These are phyloP conservation scores for Emydomyces testavorans DNA, from an alignment of 2,329 filamentous ascomycete genomes.

Conservation along the genomic window DNA sequence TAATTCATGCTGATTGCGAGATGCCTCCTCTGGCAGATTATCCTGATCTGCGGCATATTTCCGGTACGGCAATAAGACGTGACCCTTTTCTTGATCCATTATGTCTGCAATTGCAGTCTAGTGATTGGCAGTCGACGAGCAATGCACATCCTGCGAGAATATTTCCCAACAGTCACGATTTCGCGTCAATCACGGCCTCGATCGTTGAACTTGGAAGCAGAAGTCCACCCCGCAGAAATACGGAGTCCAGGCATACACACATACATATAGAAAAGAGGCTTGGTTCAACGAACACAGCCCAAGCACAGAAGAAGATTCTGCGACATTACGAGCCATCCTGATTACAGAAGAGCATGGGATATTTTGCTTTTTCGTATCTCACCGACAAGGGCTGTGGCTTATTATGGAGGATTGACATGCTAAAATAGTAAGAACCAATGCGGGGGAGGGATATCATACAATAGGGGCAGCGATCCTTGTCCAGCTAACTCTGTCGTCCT, in stretches of 20 bases:
- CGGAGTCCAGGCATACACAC: too few relatives aligned
- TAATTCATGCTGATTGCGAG: slow-evolving; percentile 9
- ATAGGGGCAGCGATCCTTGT: neutral
- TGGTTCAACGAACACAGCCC: slow-evolving; percentile 5
- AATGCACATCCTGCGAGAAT: slow-evolving; percentile 5
- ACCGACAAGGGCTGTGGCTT: slow-evolving; percentile 2
- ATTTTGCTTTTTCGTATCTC: slow-evolving; percentile 11
- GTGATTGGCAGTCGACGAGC: neutral
- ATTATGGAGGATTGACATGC: neutral
- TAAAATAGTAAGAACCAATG: neutral
- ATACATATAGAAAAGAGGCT: neutral
- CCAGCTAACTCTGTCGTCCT: too few relatives aligned
- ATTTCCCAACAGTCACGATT: neutral
- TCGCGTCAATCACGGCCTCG: slow-evolving; percentile 1
- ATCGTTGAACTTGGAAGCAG: neutral
- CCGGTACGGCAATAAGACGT: slow-evolving; percentile 7
- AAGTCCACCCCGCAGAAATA: neutral
- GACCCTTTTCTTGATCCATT: slow-evolving; percentile 13
- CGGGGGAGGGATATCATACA: neutral
- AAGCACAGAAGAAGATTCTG: slow-evolving; percentile 8
- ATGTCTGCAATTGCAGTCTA: slow-evolving; percentile 4
- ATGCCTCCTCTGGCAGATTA: slow-evolving; percentile 9
- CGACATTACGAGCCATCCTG: slow-evolving; percentile 11
- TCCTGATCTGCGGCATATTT: slow-evolving; percentile 11
- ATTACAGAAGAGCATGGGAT: slow-evolving; percentile 4